Evolutionary conservation across 2,329 filamentous ascomycete genomes (phyloP), one percentile per base, ranked within the genome.

Genomic region (Alternaria ethzedia): DNA sequence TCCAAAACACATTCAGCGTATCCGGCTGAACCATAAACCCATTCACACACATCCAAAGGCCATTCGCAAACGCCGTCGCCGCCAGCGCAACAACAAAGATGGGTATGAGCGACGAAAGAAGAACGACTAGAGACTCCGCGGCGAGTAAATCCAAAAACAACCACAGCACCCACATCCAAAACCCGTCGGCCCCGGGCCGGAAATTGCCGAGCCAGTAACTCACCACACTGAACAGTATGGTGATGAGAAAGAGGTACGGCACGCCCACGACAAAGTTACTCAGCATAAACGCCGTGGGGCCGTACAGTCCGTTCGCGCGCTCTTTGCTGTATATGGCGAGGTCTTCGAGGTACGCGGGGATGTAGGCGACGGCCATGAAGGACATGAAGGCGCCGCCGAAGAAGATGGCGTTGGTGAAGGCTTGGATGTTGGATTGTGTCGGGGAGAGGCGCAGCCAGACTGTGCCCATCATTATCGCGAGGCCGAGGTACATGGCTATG

Each of bases 391-490:
- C 83, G 41, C 82, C 82, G 61, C 83, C 83, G 72, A 85, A 85
- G 79, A 85, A 85, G 72, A 96, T 91, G 51, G 92, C 91, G 76
- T 96, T 97, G 78, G 89, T 93, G 72, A 92, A 91, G 0, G 92
- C 89, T 71, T 93, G 90, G 70, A 97, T 95, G 62, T 91, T 90
- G 59, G 85, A 82, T 75, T 96, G 93, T 0, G 85, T 82, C 0
- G 90, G 85, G 5, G 85, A 81, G 3, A 97, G 84, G 6, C 93
- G 88, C 13, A 96, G 82, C 90, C 92, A 97, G 12, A 96, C 91
- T 0, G 93, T 96, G 6, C 93, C 93, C 90, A 95, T 94, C 87
- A 96, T 90, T 70, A 96, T 87, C 1, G 92, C 92, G 15, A 96
- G 84, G 80, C 87, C 88, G 64, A 90, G 84, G 78, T 96, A 96